Base-by-base conservation (phyloP, 1,284 basidiomycete genomes). In the Cutaneotrichosporon cyanovorans region DNA sequence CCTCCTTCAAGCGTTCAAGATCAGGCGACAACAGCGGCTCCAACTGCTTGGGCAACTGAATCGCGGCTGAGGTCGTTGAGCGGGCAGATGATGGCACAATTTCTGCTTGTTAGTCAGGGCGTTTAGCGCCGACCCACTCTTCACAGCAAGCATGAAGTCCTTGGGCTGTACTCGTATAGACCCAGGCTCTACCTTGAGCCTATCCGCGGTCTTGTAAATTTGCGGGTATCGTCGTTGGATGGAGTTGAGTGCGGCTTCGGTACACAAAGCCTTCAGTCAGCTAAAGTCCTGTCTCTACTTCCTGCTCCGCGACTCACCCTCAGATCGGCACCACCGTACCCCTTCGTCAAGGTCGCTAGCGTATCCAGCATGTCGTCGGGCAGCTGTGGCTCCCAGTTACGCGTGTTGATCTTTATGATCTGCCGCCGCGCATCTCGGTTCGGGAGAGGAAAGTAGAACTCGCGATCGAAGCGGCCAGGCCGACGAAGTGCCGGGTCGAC, bases 131-230 rank as follows among this genome's bases (percentile, higher is more conserved):
- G 14, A 76, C 82, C 51, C 61, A 93, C 91, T 92, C 73, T 96
- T 92, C 55, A 96, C 83, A 1, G 92, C 89, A 62, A 95, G 85
- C 88, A 96, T 92, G 64, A 99, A 99, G 70, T 99, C 95, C 45
- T 88, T 80, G 33, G 95, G 77, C 40, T 85, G 82, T 9, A 97
- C 83, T 33, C 78, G 77, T 54, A 98, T 95, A 1, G 84, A 83
- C 58, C 87, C 84, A 2, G 92, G 87, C 51, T 91, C 80, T 40
- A 98, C 76, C 36, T 91, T 65, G 11, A 98, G 72, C 6, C 95
- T 78, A 55, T 98, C 90, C 23, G 78, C 81, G 2, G 88, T 86
- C 72, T 88, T 85, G 77, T 98, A 99, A 45, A 98, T 95, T 66
- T 99, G 95, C 0, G 95, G 95, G 68, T 98, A 99, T 38, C 85